Evolutionary conservation across 768 basidiomycete genomes (phyloP), one percentile per base, ranked within the genome.

Genomic region (Termitomyces sp.): DNA sequence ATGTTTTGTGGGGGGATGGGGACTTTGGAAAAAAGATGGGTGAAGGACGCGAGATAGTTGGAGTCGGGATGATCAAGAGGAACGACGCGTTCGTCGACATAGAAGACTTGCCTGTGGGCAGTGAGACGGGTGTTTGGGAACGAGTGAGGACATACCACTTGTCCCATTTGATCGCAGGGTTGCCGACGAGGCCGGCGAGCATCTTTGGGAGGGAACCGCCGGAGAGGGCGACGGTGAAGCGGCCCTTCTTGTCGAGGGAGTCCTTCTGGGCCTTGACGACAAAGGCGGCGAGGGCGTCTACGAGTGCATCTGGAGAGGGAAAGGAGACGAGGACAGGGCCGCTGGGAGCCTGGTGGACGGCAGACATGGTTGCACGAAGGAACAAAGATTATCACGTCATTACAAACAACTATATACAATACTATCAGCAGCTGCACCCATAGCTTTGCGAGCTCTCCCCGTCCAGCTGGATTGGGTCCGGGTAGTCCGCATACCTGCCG

Each of bases 391-490:
- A 34, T 49, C 51, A 50, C 58, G 39, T 59, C 54, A 60, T 37
- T 57, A 49, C 44, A 58, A 47, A 46, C 34, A 39, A 56, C 56
- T 53, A 56, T 56, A 64, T 57, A 64, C 49, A 56, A 44, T 49
- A 59, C 36, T 51, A 57, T 76, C 65, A 95, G 76, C 95, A 98
- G 69, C 84, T 94, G 82, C 95, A 98, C 56, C 88, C 90, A 69
- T 92, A 93, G 72, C 79, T 90, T 79, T 95, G 94, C 55, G 88
- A 86, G 69, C 82, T 89, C 76, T 97, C 94, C 56, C 90, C 85
- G 74, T 98, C 94, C 71, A 98, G 90, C 72, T 93, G 88, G 72
- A 99, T 98, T 16, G 96, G 96, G 73, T 99, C 96, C 29, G 96
- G 96, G 73, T 98, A 99, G 78, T 99, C 96, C 66, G 94, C 90